Evolutionary conservation across 495 filamentous ascomycete genomes (phyloP), one percentile per base, ranked within the genome.

Genomic region (Podospora pseudopauciseta): DNA sequence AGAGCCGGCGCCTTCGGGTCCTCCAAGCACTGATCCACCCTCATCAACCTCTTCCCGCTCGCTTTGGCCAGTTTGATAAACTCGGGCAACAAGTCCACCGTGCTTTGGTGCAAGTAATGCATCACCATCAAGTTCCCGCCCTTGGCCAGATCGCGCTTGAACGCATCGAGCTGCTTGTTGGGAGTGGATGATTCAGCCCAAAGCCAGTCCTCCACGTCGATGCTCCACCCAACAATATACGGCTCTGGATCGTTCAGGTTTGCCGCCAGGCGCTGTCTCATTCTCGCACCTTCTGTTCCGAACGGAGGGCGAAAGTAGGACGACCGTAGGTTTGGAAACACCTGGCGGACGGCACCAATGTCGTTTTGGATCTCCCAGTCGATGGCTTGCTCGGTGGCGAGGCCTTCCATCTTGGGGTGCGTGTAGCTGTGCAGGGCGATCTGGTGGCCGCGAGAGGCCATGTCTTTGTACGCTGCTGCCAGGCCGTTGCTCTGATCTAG

Each of bases 191-290:
- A 83, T 70, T 85, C 76, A 0, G 87, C 89, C 88, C 89, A 93
- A 3, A 90, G 72, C 90, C 90, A 93, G 76, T 93, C 91, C 77
- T 92, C 89, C 53, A 91, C 86, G 70, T 94, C 91, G 27, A 93
- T 87, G 70, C 84, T 88, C 91, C 91, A 93, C 68, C 86, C 86
- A 39, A 92, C 86, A 34, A 93, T 87, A 66, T 85, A 83, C 0
- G 86, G 80, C 60, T 84, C 75, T 18, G 76, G 72, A 2, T 77
- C 76, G 1, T 70, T 67, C n/a, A 86, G 79, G 11, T 80, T 73
- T 0, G 83, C 78, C 0, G 87, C 85, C 3, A 93, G 79, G 5
- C 87, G 82, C 69, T 91, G 85, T 0, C 91, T 84, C 78, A 90
- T 88, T 44, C 89, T 85, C 2, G 90, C 89, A 5, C 90, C 91